Conservation (phyloP, 768 basidiomycete genomes). For the Cystofilobasidium capitatum region DNA sequence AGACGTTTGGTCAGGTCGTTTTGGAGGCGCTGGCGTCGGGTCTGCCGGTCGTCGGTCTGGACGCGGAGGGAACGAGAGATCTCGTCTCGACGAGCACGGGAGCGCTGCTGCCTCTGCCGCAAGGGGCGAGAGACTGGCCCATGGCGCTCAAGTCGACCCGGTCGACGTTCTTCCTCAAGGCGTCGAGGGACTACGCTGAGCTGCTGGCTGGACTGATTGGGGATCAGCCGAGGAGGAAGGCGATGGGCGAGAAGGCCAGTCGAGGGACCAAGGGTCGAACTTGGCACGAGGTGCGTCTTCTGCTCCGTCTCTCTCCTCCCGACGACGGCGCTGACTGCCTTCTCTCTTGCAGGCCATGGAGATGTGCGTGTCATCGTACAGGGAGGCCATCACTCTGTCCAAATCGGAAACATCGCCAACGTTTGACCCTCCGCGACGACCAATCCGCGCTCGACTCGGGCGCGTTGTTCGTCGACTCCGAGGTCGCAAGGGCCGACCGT, state of each 20-base stretch:
- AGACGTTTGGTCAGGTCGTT: constrained; percentile 42
- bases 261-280: constrained; percentile 38
- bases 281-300: constrained; percentile 39
- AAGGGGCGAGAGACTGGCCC: constrained; percentile 24
- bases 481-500: constrained; percentile 4
- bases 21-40: constrained; percentile 45
- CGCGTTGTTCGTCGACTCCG: constrained; percentile 16
- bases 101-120: constrained; percentile 33
- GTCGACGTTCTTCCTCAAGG: constrained; percentile 24
- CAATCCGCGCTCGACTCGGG: constrained; percentile 19
- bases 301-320: not conserved
- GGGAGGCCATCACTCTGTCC: constrained; percentile 33
- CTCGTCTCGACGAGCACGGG: constrained; percentile 36
- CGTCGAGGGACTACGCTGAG: constrained; percentile 32
- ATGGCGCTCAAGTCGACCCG: constrained; percentile 25
- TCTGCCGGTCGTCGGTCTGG: constrained; percentile 44
- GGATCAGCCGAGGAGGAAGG: constrained; percentile 27
- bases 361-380: constrained; percentile 39
- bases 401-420: constrained; percentile 6
- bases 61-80: constrained; percentile 44
- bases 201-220: constrained; percentile 29
- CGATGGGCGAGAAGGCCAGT: constrained; percentile 33
- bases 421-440: constrained; percentile 2
- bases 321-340: not conserved
- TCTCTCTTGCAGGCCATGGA: constrained; percentile 24